Evolutionary conservation across 2,329 filamentous ascomycete species (phyloP), one percentile per base, ranked within the genome.

Genomic region (Meredithiella fracta): DNA sequence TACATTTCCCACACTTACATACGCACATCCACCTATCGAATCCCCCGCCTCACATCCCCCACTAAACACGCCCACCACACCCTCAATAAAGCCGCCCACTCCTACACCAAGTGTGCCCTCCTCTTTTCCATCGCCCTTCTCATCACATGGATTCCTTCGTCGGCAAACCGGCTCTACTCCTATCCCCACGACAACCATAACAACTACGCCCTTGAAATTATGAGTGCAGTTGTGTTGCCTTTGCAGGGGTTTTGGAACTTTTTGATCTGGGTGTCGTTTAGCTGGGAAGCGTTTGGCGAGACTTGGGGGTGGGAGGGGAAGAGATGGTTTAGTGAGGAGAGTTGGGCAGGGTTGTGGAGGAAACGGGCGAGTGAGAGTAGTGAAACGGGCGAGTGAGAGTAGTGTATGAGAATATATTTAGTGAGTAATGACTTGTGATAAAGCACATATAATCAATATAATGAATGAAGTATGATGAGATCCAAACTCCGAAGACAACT

Each of bases 231-330:
- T n/a, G 84, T 89, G 0, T 72, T 90, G 6, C 85, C 85, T 0
- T 70, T 86, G 1, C 85, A 90, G 64, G 86, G 85, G 0, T 83
- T 87, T 62, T 89, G 85, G 83, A 90, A 90, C 64, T 76, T 79
- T 20, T 64, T 82, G 53, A 85, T 90, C 59, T 90, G 89, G 65
- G 67, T 78, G 9, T 72, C 74, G 4, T 85, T 82, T 1, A 84
- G 80, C 3, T 75, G 77, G 70, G 66, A 74, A 51, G 78, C 78
- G 0, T 78, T 77, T 62, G 73, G 72, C 61, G 59, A 59, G 0
- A 26, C 61, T 38, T 50, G 60, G 62, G 23, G 34, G 26, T 9
- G 14, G 15, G 47, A 25, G 23, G 14, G 29, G 38, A 34, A 34
- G 29, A 34, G 29, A 11, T 5, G 17, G 20, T 44, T 44, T 20